Evolutionary conservation across 1,139 yeast species (phyloP), one percentile per base, ranked within the genome.

Genomic region (Scheffersomyces stambukii): DNA sequence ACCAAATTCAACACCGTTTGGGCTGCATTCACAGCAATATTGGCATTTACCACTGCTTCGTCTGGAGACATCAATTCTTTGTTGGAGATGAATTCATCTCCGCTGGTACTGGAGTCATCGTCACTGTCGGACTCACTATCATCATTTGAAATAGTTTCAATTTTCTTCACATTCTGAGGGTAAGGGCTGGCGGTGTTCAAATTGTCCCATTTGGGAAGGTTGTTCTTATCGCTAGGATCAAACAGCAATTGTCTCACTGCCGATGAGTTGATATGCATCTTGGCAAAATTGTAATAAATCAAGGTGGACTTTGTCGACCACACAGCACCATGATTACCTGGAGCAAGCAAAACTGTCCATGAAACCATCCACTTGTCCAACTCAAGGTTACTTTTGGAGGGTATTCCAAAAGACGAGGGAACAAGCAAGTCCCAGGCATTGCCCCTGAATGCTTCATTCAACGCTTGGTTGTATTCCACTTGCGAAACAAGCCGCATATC

Each of bases 281-380:
- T 77, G 25, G 88, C 88, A 59, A 78, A 80, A 46, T 80, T 78
- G 46, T 80, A 80, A 48, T 80, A 81, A 23, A 80, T 75, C 37
- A 80, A 60, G 0, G 86, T 78, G 1, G 83, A 75, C 43, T 80
- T 80, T 0, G 82, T 71, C 3, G 83, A 75, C 88, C 88, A 80
- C 1, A 77, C 74, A 0, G 81, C 74, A 8, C 77, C 77, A 28
- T 66, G 66, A 33, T 64, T 67, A 23, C 74, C 69, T 0, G 84
- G 82, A 2, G 83, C 75, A 11, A 80, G 54, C 18, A 79, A 52
- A 7, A 81, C 84, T 0, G 88, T 77, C 88, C 88, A 80, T 9
- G 81, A 78, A 6, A 80, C 85, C 86, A 80, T 80, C 88, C 88
- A 80, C 48, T 74, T 77, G 43, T 80, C 86, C 24, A 80, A 54